Conservation (phyloP, 768 basidiomycete genomes). For the Tephrocybe sp. region DNA sequence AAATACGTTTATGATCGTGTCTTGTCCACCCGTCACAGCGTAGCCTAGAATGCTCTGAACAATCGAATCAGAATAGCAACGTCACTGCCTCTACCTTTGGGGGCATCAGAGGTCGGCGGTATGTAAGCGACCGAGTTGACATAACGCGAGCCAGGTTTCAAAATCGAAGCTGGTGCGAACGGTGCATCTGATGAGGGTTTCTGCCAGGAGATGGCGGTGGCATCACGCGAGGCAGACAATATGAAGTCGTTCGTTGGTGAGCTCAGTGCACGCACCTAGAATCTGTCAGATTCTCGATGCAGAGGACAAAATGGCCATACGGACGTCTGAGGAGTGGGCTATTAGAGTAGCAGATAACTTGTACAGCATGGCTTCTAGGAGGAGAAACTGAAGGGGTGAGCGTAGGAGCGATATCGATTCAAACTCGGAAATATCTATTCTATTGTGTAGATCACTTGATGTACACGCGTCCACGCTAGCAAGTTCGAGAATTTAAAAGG, state of each 20-base stretch:
- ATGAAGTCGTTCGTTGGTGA: conserved; percentile 76
- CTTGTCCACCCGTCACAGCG: conserved; percentile 86
- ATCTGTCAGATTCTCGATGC: conserved; percentile 17
- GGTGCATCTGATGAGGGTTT: conserved; percentile 42
- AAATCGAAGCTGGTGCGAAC: conserved; percentile 53
- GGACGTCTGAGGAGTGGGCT: conserved; percentile 73
- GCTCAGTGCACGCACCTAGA: conserved; percentile 78
- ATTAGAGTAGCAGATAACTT: conserved; percentile 72
- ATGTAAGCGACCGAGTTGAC: conserved; percentile 83
- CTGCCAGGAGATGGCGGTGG: conserved; percentile 86
- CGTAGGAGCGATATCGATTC: conserved; percentile 16
- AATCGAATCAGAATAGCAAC: conserved; percentile 14
- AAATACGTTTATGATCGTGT: conserved; percentile 84
- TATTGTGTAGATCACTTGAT: conserved; percentile 3
- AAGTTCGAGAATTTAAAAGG: neutral
- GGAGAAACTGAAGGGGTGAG: conserved; percentile 5
- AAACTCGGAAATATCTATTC: conserved; percentile 26
- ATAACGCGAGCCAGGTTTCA: conserved; percentile 67
- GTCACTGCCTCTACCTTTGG: conserved; percentile 52
- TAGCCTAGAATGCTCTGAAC: conserved; percentile 55
- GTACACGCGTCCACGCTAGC: conserved; percentile 6
- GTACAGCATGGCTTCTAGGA: conserved; percentile 52
- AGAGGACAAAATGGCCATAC: conserved; percentile 26
- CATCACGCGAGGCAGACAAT: conserved; percentile 89
- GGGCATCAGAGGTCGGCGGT: conserved; percentile 61